Evolutionary conservation across 1,284 basidiomycete genomes (phyloP).

Genomic region (Cerioporus squamosus): DNA sequence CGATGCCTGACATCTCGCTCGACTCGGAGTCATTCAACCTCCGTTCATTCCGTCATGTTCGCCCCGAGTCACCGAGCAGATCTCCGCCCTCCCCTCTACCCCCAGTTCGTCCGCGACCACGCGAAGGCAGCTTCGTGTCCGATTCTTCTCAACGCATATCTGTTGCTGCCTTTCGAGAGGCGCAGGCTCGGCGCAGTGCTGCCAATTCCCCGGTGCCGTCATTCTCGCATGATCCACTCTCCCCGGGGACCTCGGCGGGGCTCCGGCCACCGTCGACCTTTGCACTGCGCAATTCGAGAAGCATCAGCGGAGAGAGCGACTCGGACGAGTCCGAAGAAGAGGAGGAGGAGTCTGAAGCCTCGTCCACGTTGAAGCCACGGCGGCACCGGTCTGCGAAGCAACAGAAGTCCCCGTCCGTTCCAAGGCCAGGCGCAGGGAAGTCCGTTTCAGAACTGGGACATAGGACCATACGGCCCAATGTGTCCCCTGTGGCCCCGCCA

Average conservation of each 20-base stretch:
- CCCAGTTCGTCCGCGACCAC: slow-evolving; percentile 48
- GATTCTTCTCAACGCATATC: slow-evolving; percentile 74
- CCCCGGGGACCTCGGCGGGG: slow-evolving; percentile 30
- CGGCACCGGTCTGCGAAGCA: slow-evolving; percentile 40
- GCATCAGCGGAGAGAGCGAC: slow-evolving; percentile 20
- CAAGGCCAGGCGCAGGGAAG: slow-evolving; percentile 14
- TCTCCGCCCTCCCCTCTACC: slow-evolving; percentile 33
- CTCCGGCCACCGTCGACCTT: slow-evolving; percentile 23
- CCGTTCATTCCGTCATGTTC: slow-evolving; percentile 70
- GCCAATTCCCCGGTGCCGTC: slow-evolving; percentile 66
- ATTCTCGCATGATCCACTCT: slow-evolving; percentile 48
- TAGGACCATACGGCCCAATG: slow-evolving; percentile 5
- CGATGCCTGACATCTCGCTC: slow-evolving; percentile 10
- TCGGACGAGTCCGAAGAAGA: slow-evolving; percentile 40
- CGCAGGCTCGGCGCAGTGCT: slow-evolving; percentile 65
- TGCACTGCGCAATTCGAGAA: slow-evolving; percentile 18
- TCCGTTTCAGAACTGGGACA: slow-evolving; percentile 37
- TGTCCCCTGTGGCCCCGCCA: slow-evolving; percentile 9
- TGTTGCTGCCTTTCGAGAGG: slow-evolving; percentile 78
- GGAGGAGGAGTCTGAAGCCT: slow-evolving; percentile 41
- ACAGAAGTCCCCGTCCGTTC: slow-evolving; percentile 18
- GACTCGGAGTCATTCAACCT: slow-evolving; percentile 52
- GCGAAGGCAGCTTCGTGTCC: slow-evolving; percentile 61
- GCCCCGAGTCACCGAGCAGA: slow-evolving; percentile 36
- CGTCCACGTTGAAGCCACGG: slow-evolving; percentile 37